Conservation (phyloP, 306 rosid genomes). For the Castanea sativa region DNA sequence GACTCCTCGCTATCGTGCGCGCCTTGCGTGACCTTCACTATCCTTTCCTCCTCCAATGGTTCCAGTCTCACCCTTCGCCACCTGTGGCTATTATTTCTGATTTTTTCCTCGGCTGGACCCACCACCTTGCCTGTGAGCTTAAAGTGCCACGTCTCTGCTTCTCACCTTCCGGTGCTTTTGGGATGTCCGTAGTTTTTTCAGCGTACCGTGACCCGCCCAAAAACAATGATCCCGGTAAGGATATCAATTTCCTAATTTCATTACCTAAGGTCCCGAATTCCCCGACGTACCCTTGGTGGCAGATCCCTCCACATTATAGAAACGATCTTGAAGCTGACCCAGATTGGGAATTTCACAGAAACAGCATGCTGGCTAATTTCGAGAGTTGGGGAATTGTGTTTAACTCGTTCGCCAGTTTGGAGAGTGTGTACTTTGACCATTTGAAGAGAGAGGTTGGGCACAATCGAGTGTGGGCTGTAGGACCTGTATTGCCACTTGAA, state of each 20-base stretch:
- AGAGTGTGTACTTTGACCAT: slow-evolving; percentile 29
- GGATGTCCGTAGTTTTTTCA: not conserved
- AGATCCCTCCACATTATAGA: not conserved
- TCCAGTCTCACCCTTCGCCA: slow-evolving; percentile 16
- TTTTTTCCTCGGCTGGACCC: slow-evolving; percentile 58
- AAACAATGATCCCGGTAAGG: not conserved
- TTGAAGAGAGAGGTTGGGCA: slow-evolving; percentile 29
- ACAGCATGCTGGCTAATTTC: slow-evolving; percentile 4
- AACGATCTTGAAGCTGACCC: slow-evolving; percentile 2
- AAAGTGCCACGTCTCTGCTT: slow-evolving; percentile 33
- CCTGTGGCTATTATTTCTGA: slow-evolving; percentile 46
- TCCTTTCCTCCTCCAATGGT: slow-evolving; percentile 35
- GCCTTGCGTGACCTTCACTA: slow-evolving; percentile 34
- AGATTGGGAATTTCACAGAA: slow-evolving; percentile 25
- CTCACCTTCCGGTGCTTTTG: slow-evolving; percentile 41
- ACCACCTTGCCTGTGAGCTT: slow-evolving; percentile 34
- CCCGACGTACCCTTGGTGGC: slow-evolving; percentile 46
- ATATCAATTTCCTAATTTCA: slow-evolving; percentile 5
- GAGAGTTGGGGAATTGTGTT: slow-evolving; percentile 40
- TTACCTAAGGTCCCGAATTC: slow-evolving; percentile 39
- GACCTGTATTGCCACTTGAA: slow-evolving; percentile 26
- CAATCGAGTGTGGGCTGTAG: slow-evolving; percentile 43
- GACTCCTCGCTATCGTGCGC: not conserved
- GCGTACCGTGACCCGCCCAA: slow-evolving; percentile 21
- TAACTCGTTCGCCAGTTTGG: slow-evolving; percentile 37